Percentiles rank a stretch among this genome's conserved stretches.
phyloP scores from a whole-genome alignment of 441 rosid genomes.

The Omphalea diandra region DNA sequence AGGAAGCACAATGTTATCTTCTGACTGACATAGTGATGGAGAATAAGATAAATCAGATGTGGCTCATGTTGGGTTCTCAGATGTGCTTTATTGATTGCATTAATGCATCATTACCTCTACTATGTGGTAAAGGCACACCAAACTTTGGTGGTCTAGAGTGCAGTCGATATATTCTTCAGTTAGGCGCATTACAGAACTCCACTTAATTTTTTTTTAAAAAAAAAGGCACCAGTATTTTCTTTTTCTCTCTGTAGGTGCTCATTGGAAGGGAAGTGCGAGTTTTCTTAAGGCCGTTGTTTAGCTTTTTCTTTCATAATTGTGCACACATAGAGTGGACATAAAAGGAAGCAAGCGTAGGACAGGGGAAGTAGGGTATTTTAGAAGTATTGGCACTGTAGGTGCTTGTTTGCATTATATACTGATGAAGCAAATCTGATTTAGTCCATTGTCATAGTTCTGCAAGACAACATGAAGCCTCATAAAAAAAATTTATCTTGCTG shows the following conservation, averaged over 20 bases:
- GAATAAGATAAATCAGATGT: neutral
- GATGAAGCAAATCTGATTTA: neutral
- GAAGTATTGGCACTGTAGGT: slow-evolving; percentile 1
- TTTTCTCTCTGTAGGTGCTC: slow-evolving; percentile 14
- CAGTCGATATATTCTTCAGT: neutral
- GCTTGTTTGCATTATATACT: neutral
- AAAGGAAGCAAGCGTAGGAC: slow-evolving; percentile 16
- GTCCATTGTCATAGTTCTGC: neutral
- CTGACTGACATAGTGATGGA: neutral
- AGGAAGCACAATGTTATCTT: slow-evolving; percentile 3
- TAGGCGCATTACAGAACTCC: slow-evolving; percentile 20
- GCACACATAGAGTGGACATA: slow-evolving; percentile 21
- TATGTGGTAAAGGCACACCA: slow-evolving; percentile 3
- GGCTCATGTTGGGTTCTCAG: neutral
- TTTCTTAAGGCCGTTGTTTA: slow-evolving; percentile 15
- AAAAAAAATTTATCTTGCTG: too few relatives aligned
- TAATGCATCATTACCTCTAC: slow-evolving; percentile 7
- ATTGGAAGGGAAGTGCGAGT: slow-evolving; percentile 19
- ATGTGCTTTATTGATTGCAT: neutral
- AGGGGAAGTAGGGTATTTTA: slow-evolving; percentile 14
- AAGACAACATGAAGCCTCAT: too few relatives aligned
- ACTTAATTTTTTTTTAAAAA: slow-evolving; percentile 24
- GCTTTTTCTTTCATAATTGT: slow-evolving; percentile 22
- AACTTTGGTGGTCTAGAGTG: neutral
- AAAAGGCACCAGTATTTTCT: neutral